Percentiles rank a stretch among this genome's conserved stretches.
Evolutionary conservation across 2,329 filamentous ascomycete species (phyloP).

Genomic region (Exophiala mesophila): DNA sequence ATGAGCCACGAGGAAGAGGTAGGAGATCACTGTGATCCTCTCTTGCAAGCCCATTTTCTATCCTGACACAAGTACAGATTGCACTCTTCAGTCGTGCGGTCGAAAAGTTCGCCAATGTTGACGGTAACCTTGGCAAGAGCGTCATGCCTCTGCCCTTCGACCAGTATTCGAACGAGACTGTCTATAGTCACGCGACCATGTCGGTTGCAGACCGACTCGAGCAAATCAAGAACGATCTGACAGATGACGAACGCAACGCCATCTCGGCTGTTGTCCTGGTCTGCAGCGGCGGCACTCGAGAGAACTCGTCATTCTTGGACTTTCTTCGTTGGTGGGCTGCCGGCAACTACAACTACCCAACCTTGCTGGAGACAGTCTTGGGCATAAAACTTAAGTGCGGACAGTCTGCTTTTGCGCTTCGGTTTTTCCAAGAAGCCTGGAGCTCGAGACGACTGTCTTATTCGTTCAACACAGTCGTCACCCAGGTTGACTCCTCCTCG

Average conservation of each 20-base stretch:
- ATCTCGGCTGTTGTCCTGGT: conserved; percentile 42
- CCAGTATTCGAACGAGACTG: conserved; percentile 31
- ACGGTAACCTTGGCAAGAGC: conserved; percentile 37
- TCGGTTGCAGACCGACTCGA: conserved; percentile 42
- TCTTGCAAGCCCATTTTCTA: background rate
- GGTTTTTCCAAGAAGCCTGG: conserved; percentile 43
- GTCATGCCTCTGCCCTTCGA: conserved; percentile 42
- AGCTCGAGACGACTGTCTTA: conserved; percentile 38
- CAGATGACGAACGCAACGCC: conserved; percentile 36
- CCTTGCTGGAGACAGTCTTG: conserved; percentile 37
- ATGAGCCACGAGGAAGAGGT: conserved; percentile 43
- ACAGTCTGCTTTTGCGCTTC: conserved; percentile 43
- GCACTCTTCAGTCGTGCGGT: conserved; percentile 33
- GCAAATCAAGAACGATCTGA: conserved; percentile 37
- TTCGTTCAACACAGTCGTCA: conserved; percentile 38
- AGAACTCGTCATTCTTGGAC: conserved; percentile 44
- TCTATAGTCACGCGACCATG: conserved; percentile 36
- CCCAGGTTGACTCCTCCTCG: conserved; percentile 31
- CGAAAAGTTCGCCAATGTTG: conserved; percentile 45
- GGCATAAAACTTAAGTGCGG: conserved; percentile 42
- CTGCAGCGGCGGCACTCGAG: conserved; percentile 40
- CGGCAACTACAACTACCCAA: conserved; percentile 38
- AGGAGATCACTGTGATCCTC: no score
- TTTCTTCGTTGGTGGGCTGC: conserved; percentile 48
- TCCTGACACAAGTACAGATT: conserved; percentile 25